These are phyloP conservation scores for Candida neerlandica DNA, from an alignment of 1,139 yeast genomes.

Conservation along the genomic window DNA sequence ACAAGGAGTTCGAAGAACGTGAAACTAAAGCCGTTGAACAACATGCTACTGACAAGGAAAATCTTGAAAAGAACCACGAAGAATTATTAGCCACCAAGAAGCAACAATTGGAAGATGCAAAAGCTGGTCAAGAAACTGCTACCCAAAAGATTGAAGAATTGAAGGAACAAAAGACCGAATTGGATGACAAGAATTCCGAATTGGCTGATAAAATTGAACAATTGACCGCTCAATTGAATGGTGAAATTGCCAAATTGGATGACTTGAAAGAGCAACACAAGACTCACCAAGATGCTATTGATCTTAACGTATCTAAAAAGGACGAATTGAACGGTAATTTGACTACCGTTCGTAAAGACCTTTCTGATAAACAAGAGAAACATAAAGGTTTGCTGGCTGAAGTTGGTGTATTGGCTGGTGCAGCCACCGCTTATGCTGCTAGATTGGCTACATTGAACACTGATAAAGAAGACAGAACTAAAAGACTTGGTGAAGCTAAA, in stretches of 20 bases:
- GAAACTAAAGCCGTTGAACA: conserved; percentile 51
- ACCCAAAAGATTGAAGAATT: conserved; percentile 48
- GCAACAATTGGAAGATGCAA: conserved; percentile 52
- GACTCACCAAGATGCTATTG: conserved; percentile 42
- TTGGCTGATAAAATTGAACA: conserved; percentile 43
- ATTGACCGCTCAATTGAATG: conserved; percentile 43
- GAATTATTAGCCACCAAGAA: conserved; percentile 51
- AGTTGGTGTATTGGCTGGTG: conserved; percentile 45
- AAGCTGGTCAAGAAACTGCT: conserved; percentile 48
- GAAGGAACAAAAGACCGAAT: conserved; percentile 44
- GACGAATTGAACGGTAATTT: conserved; percentile 45
- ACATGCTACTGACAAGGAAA: conserved; percentile 50
- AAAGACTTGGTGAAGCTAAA: conserved; percentile 47
- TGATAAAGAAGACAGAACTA: conserved; percentile 40
- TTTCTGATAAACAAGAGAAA: conserved; percentile 38
- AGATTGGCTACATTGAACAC: conserved; percentile 42
- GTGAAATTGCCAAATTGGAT: conserved; percentile 42
- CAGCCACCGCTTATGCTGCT: conserved; percentile 48
- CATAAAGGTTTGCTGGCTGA: conserved; percentile 46
- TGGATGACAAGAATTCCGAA: conserved; percentile 48
- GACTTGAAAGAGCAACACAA: conserved; percentile 43
- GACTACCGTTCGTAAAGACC: conserved; percentile 34
- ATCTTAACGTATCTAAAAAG: conserved; percentile 38
- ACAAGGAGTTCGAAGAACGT: conserved; percentile 46
- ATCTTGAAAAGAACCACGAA: conserved; percentile 46